phyloP scores from a whole-genome alignment of 805 yeast species.

The Suhomyces faveliae region DNA sequence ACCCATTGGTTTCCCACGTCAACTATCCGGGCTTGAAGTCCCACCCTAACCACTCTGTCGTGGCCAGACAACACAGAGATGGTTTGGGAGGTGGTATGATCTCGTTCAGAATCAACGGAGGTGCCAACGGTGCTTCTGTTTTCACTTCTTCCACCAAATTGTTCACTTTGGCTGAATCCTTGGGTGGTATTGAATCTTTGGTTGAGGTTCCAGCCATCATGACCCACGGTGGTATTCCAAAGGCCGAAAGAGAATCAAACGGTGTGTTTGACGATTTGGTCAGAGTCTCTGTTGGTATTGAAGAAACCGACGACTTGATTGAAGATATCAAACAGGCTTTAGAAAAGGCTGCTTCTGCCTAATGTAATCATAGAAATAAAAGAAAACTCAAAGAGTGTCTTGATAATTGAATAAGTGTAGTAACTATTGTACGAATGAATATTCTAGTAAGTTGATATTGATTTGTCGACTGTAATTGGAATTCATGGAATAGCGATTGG shows the following conservation, averaged over 20 bases:
- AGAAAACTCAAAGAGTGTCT: no score
- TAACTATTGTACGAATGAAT: no score
- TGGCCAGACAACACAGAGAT: constrained; percentile 73
- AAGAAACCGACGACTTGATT: constrained; percentile 31
- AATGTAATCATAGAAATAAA: neutral
- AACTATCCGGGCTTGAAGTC: constrained; percentile 81
- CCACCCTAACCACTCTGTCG: constrained; percentile 63
- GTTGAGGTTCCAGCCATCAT: constrained; percentile 86
- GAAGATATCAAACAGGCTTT: constrained; percentile 60
- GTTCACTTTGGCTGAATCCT: constrained; percentile 84
- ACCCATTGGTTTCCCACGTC: constrained; percentile 58
- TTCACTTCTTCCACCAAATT: constrained; percentile 73
- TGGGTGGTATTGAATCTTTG: constrained; percentile 86
- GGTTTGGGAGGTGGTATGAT: constrained; percentile 91
- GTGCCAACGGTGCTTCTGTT: constrained; percentile 69
- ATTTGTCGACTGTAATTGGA: no score
- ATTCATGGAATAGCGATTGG: no score
- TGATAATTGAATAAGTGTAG: no score
- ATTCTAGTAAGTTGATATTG: no score
- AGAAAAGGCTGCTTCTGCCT: constrained; percentile 23
- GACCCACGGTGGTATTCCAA: constrained; percentile 92
- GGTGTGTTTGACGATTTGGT: constrained; percentile 83
- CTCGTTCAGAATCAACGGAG: constrained; percentile 82
- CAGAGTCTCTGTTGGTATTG: constrained; percentile 44
- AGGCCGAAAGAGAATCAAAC: constrained; percentile 68